Evolutionary conservation across 2,329 filamentous ascomycete genomes (phyloP).

Genomic region (Aspergillus flavus): DNA sequence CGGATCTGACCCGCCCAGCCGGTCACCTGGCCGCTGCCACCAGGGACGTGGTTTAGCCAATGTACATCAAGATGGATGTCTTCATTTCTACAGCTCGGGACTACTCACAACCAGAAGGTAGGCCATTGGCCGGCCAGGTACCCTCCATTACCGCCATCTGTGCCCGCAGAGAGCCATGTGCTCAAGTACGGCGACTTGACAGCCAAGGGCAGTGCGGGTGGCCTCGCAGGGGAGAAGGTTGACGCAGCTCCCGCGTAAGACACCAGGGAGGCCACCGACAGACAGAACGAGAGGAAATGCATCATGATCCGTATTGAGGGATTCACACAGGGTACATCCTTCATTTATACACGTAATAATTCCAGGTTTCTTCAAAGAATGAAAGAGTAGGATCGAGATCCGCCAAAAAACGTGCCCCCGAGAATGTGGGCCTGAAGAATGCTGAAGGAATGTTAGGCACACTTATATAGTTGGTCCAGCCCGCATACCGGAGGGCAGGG

Average conservation of each 20-base stretch:
- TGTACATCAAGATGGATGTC: background rate
- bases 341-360: slow-evolving; percentile 9
- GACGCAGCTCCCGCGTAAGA: slow-evolving; percentile 43
- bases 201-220: slow-evolving; percentile 70
- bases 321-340: slow-evolving; percentile 24
- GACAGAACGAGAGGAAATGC: slow-evolving; percentile 29
- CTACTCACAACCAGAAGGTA: slow-evolving; percentile 67
- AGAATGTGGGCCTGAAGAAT: slow-evolving; percentile 27
- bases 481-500: slow-evolving; percentile 20
- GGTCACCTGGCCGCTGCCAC: slow-evolving; percentile 55
- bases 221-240: slow-evolving; percentile 64
- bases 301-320: slow-evolving; percentile 27
- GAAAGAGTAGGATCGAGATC: slow-evolving; percentile 3
- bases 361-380: slow-evolving; percentile 16
- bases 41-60: slow-evolving; percentile 18
- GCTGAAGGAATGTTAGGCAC: slow-evolving; percentile 33
- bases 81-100: background rate
- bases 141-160: slow-evolving; percentile 64
- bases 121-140: slow-evolving; percentile 71
- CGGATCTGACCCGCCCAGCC: slow-evolving; percentile 71
- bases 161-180: slow-evolving; percentile 67
- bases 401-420: slow-evolving; percentile 7
- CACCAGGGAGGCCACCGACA: slow-evolving; percentile 28
- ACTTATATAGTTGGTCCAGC: slow-evolving; percentile 30
- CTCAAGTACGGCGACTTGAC: slow-evolving; percentile 76